phyloP scores from a whole-genome alignment of 495 filamentous ascomycete genomes.

The Penicillium paradoxum region DNA sequence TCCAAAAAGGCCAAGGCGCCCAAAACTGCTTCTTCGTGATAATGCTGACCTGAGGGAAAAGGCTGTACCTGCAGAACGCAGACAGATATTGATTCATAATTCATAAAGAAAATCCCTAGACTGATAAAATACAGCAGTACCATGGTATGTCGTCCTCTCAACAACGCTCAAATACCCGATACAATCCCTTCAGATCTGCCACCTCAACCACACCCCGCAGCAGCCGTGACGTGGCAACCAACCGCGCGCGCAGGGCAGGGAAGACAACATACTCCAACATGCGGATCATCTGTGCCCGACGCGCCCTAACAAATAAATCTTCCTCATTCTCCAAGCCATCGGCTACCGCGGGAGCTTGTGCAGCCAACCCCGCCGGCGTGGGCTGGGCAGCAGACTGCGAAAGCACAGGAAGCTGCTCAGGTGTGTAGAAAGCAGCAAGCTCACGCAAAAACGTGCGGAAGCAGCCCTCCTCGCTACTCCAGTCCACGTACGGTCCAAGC shows the following conservation, averaged over 20 bases:
- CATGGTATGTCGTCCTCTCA: slow-evolving; percentile 32
- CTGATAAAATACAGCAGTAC: not conserved
- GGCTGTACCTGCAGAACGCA: not conserved
- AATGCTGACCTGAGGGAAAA: not conserved
- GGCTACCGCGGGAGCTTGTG: slow-evolving; percentile 2
- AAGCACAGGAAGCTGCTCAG: slow-evolving; percentile 68
- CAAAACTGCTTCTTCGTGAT: no score
- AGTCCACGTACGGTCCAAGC: slow-evolving; percentile 83
- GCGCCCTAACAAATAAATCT: slow-evolving; percentile 49
- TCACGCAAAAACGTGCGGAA: slow-evolving; percentile 82
- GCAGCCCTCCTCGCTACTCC: slow-evolving; percentile 77
- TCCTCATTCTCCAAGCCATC: slow-evolving; percentile 19
- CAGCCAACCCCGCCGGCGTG: not conserved
- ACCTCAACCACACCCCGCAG: slow-evolving; percentile 81
- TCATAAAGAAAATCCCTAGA: not conserved
- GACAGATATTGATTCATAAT: not conserved
- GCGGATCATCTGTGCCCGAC: slow-evolving; percentile 60
- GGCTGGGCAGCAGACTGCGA: slow-evolving; percentile 25
- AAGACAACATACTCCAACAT: slow-evolving; percentile 84
- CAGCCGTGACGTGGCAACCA: slow-evolving; percentile 78
- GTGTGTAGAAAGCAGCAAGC: slow-evolving; percentile 88
- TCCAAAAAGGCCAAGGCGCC: no score
- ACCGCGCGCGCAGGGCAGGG: slow-evolving; percentile 73
- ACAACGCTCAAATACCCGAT: slow-evolving; percentile 96
- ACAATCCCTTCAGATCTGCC: slow-evolving; percentile 90